Conservation (phyloP, 2,329 filamentous ascomycete species). For the Epichloe sylvatica region DNA sequence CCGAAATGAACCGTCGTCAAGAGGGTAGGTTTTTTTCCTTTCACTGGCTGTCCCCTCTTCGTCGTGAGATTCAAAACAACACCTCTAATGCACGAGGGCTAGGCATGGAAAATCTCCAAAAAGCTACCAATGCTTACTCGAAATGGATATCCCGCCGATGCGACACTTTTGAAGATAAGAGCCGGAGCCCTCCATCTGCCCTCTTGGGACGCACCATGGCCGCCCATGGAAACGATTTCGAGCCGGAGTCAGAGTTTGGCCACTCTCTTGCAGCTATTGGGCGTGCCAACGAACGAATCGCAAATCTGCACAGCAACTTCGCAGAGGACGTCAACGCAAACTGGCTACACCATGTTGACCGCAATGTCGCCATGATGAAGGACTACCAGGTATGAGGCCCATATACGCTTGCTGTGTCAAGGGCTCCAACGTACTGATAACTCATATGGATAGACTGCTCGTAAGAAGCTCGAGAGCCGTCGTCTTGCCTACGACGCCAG, state of each 20-base stretch:
- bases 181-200: slow-evolving; percentile 68
- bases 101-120: slow-evolving; percentile 87
- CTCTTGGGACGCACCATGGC: slow-evolving; percentile 78
- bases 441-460: slow-evolving; percentile 38
- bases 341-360: slow-evolving; percentile 86
- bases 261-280: slow-evolving; percentile 70
- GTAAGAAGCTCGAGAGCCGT: slow-evolving; percentile 87
- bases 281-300: slow-evolving; percentile 75
- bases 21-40: slow-evolving; percentile 46
- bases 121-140: slow-evolving; percentile 71
- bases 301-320: slow-evolving; percentile 73
- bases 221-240: slow-evolving; percentile 81
- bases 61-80: background rate
- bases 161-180: slow-evolving; percentile 68
- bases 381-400: slow-evolving; percentile 66
- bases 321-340: slow-evolving; percentile 61
- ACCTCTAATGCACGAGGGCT: background rate
- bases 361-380: slow-evolving; percentile 87
- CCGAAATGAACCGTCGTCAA: slow-evolving; percentile 78
- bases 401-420: background rate
- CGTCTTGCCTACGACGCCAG: slow-evolving; percentile 85
- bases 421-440: background rate
- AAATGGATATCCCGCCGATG: slow-evolving; percentile 77
- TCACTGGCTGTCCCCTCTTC: background rate
- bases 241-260: slow-evolving; percentile 79